Evolutionary conservation across 352 stramenopile species (phyloP).

Genomic region (Saprolegnia diclina): DNA sequence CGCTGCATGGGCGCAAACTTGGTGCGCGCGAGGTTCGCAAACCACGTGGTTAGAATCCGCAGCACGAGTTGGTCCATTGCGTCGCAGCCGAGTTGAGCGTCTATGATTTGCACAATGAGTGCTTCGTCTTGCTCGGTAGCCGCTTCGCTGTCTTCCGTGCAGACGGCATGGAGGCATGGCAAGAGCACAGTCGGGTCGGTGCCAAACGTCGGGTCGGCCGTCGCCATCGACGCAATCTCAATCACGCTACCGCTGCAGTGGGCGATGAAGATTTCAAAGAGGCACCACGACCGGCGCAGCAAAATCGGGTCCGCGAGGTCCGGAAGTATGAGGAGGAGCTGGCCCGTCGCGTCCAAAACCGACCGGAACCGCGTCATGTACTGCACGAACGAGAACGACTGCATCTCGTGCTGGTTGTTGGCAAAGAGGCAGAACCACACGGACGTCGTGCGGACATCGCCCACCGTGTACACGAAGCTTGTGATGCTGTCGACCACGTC

Average conservation of each 20-base stretch:
- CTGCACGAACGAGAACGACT: neutral
- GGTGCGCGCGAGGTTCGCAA: neutral
- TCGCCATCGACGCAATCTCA: neutral
- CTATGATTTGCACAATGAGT: neutral
- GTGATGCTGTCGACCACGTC: conserved; percentile 8
- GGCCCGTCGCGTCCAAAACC: neutral
- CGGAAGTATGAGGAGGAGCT: neutral
- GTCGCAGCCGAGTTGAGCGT: neutral
- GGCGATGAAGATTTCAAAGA: conserved; percentile 10
- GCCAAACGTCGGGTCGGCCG: neutral
- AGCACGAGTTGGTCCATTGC: conserved; percentile 3
- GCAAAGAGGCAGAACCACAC: conserved; percentile 1
- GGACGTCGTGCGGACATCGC: neutral
- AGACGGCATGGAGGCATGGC: neutral
- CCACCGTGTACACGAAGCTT: neutral
- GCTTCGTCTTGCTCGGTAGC: neutral
- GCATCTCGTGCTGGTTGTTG: neutral
- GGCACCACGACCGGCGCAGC: neutral
- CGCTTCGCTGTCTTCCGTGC: neutral
- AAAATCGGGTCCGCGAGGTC: neutral
- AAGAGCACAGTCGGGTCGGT: neutral
- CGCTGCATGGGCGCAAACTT: neutral
- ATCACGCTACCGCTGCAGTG: neutral
- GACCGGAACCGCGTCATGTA: neutral
- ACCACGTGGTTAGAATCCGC: conserved; percentile 9